phyloP scores from a whole-genome alignment of 306 rosid genomes.

The Sphenostylis stenocarpa region DNA sequence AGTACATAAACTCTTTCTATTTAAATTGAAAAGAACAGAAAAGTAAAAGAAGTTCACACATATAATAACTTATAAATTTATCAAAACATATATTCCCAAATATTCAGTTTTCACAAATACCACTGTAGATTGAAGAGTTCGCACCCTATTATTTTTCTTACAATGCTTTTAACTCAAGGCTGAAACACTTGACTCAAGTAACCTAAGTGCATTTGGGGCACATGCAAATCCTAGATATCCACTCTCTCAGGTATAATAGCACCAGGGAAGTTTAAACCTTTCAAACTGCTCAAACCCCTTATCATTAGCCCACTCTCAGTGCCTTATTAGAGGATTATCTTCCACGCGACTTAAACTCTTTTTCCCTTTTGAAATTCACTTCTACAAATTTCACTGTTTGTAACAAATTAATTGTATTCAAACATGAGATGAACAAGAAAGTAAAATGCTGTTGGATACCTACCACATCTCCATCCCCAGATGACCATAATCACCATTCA shows the following conservation, averaged over 20 bases:
- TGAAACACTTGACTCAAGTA: not conserved
- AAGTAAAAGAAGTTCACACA: not conserved
- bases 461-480: not conserved
- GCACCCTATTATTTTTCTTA: not conserved
- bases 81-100: constrained; percentile 11
- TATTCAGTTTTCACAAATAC: not conserved
- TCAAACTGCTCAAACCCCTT: not conserved
- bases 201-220: not conserved
- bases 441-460: constrained; percentile 3
- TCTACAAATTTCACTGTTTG: not conserved
- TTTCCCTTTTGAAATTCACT: not conserved
- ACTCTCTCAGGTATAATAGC: not conserved
- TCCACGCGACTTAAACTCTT: not conserved
- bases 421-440: not conserved
- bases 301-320: not conserved
- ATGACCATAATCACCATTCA: constrained; percentile 12
- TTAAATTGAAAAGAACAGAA: not conserved
- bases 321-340: not conserved
- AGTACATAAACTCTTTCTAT: not conserved
- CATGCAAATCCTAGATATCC: not conserved
- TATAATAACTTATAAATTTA: not conserved
- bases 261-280: not conserved
- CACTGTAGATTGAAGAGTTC: not conserved
- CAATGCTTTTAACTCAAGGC: not conserved
- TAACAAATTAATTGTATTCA: not conserved